Evolutionary conservation across 345 rosid species (phyloP).

Genomic region (Salix suchowensis): DNA sequence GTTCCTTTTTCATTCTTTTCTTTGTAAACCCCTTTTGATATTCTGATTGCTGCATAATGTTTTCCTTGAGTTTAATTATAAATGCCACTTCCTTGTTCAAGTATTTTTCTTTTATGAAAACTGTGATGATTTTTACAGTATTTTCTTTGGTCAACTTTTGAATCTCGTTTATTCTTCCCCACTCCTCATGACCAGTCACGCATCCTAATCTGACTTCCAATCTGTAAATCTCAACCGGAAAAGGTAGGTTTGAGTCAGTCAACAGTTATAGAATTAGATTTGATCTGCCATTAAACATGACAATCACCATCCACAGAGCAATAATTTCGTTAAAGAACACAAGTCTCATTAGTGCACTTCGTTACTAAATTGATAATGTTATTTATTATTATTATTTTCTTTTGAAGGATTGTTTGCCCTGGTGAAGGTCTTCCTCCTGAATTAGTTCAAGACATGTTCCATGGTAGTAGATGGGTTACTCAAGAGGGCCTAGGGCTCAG

Average conservation of each 20-base stretch:
- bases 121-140: not conserved
- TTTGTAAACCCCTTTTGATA: not conserved
- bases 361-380: not conserved
- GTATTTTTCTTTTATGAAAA: not conserved
- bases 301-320: not conserved
- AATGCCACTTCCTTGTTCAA: not conserved
- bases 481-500: conserved; percentile 91
- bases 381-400: not conserved
- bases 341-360: not conserved
- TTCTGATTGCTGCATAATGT: not conserved
- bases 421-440: conserved; percentile 94
- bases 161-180: not conserved
- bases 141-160: not conserved
- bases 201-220: not conserved
- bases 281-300: not conserved
- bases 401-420: conserved; percentile 79
- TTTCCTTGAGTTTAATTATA: not conserved
- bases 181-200: not conserved
- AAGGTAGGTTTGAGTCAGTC: not conserved
- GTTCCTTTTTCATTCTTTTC: not conserved
- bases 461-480: conserved; percentile 66
- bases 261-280: not conserved
- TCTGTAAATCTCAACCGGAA: not conserved
- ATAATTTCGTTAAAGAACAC: not conserved
- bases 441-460: conserved; percentile 91